Conservation (phyloP, 352 stramenopile genomes). For the Pythium phragmiticola region DNA sequence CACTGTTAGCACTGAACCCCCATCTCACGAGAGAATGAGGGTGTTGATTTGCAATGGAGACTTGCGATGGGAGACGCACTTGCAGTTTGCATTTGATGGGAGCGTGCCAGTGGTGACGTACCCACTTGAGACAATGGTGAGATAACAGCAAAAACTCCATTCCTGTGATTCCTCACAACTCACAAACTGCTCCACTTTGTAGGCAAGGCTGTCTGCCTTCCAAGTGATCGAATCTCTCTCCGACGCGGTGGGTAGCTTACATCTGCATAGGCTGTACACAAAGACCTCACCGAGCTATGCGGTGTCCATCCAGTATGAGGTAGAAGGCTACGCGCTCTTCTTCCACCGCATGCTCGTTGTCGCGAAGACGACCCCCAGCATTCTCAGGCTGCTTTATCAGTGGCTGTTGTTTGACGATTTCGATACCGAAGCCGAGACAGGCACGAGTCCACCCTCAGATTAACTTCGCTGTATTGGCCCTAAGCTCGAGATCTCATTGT, state of each 20-base stretch:
- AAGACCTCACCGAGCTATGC: background rate
- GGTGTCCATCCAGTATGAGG: constrained; percentile 10
- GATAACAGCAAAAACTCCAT: background rate
- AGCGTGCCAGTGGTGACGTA: constrained; percentile 42
- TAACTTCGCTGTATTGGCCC: background rate
- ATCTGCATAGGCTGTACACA: background rate
- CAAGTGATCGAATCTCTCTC: constrained; percentile 23
- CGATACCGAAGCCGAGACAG: constrained; percentile 7
- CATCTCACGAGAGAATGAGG: background rate
- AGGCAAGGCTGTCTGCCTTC: constrained; percentile 27
- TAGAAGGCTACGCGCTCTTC: constrained; percentile 24
- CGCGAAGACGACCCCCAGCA: constrained; percentile 23
- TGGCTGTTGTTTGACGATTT: constrained; percentile 26
- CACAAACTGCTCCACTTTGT: background rate
- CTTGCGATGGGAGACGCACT: constrained; percentile 34
- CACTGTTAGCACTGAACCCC: background rate
- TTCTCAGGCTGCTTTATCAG: constrained; percentile 18
- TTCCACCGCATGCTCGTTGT: constrained; percentile 21
- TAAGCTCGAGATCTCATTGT: background rate
- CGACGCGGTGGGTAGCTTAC: background rate
- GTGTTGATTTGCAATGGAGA: constrained; percentile 24
- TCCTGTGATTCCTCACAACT: background rate
- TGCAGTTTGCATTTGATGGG: constrained; percentile 52
- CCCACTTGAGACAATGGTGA: constrained; percentile 45
- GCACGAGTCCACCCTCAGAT: background rate